These are phyloP conservation scores for Effrenium voratum DNA, from an alignment of 73 alveolate genomes.

Conservation along the genomic window DNA sequence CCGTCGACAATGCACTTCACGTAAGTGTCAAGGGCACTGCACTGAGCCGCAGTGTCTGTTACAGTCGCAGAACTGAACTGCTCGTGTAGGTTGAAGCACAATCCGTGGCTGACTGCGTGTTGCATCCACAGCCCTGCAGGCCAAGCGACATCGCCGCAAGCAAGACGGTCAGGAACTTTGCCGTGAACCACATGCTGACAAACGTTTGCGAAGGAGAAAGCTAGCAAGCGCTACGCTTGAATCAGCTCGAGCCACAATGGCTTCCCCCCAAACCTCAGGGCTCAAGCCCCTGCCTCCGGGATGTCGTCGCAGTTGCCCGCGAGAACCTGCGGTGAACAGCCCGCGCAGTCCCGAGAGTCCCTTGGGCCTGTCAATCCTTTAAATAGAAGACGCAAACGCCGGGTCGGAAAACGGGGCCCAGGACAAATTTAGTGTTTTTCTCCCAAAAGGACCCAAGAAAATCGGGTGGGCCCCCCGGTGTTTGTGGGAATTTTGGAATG, in stretches of 20 bases:
- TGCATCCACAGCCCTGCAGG: neutral
- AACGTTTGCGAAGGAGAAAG: too few relatives aligned
- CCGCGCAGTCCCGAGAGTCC: neutral
- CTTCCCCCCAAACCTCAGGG: neutral
- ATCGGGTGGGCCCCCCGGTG: neutral
- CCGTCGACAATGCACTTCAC: too few relatives aligned
- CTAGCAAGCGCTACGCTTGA: neutral
- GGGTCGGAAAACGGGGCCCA: neutral
- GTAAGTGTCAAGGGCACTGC: too few relatives aligned
- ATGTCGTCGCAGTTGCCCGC: constrained; percentile 92
- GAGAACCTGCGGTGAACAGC: neutral
- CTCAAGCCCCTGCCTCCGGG: constrained; percentile 50
- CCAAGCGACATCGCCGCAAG: neutral
- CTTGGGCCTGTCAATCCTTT: neutral
- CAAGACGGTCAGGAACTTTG: neutral
- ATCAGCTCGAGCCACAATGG: too few relatives aligned
- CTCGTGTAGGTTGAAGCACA: too few relatives aligned
- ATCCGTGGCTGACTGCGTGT: neutral
- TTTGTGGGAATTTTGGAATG: neutral
- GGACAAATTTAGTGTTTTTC: neutral
- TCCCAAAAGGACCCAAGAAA: neutral
- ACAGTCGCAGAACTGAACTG: too few relatives aligned
- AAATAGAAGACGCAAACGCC: neutral
- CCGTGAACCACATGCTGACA: neutral
- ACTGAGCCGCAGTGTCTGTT: too few relatives aligned